Conservation (phyloP, 2,329 filamentous ascomycete species). For the Alternaria sp. region DNA sequence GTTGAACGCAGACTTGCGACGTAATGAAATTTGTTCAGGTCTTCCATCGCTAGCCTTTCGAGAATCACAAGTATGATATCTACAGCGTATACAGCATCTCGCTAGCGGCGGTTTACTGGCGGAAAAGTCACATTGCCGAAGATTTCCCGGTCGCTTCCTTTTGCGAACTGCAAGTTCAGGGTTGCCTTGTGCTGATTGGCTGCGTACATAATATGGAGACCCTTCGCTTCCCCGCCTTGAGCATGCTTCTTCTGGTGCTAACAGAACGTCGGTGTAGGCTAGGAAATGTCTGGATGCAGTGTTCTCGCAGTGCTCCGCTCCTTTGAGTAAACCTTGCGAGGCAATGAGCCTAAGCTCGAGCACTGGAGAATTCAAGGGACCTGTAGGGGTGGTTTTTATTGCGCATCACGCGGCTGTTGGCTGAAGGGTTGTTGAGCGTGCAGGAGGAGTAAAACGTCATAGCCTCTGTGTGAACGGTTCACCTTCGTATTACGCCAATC, state of each 20-base stretch:
- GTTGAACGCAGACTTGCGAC: neutral
- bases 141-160: neutral
- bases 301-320: conserved; percentile 24
- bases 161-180: neutral
- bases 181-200: neutral
- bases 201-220: neutral
- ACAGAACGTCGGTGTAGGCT: conserved; percentile 1
- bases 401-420: neutral
- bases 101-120: conserved; percentile 5
- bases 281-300: neutral
- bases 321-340: conserved; percentile 12
- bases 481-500: neutral
- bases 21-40: neutral
- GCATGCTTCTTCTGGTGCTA: neutral
- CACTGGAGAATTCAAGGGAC: neutral
- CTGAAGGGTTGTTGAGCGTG: neutral
- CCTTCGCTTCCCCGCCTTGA: conserved; percentile 1
- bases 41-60: neutral
- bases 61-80: neutral
- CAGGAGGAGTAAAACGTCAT: neutral
- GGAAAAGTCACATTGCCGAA: neutral
- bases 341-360: neutral
- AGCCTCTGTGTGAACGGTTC: neutral
- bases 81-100: neutral
- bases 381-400: neutral